Conservation (phyloP, 371 early-diverging fungal species). For the Nosema muscidifuracis region DNA sequence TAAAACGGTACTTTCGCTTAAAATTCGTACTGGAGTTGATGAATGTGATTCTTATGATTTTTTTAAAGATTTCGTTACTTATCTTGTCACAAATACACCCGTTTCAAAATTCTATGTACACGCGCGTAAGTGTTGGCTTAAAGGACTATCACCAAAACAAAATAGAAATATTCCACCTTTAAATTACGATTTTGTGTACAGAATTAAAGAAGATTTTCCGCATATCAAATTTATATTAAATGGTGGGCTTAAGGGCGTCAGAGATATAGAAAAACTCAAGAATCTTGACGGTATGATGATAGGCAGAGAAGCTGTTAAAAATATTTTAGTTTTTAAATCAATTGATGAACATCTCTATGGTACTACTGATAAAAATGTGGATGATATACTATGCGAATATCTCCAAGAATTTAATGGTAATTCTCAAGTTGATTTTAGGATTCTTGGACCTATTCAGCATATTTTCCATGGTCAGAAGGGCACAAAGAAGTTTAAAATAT, state of each 20-base stretch:
- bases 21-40: conserved; percentile 63
- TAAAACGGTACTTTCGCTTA: conserved; percentile 57
- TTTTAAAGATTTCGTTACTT: conserved; percentile 55
- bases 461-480: conserved; percentile 44
- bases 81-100: conserved; percentile 64
- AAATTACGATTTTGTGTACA: conserved; percentile 69
- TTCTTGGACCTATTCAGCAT: conserved; percentile 46
- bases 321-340: conserved; percentile 54
- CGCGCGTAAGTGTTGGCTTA: conserved; percentile 74
- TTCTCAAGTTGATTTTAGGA: neutral
- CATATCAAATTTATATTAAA: conserved; percentile 69
- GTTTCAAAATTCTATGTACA: conserved; percentile 69
- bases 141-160: conserved; percentile 73
- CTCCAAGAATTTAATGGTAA: neutral
- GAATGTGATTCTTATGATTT: conserved; percentile 60
- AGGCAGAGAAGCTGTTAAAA: conserved; percentile 59
- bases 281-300: conserved; percentile 64
- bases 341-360: neutral
- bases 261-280: conserved; percentile 13
- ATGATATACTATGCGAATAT: conserved; percentile 17
- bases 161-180: conserved; percentile 74
- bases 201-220: conserved; percentile 67
- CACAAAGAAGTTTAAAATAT: conserved; percentile 49
- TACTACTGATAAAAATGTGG: neutral
- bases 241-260: conserved; percentile 67